phyloP scores from a whole-genome alignment of 2,329 filamentous ascomycete species.

The Scolecobasidium constrictum region DNA sequence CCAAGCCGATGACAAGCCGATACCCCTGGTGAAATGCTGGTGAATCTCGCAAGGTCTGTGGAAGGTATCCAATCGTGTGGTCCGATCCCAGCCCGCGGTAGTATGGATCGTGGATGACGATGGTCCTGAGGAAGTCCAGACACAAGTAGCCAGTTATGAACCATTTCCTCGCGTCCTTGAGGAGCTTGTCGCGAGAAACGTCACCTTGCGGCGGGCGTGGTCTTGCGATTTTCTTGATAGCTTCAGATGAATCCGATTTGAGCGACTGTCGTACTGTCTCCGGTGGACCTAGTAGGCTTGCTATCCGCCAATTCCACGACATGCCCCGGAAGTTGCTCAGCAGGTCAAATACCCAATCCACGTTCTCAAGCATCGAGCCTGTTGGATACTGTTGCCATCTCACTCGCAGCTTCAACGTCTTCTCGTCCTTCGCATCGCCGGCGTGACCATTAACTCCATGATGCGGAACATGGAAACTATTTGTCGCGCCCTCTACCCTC shows the following conservation, averaged over 20 bases:
- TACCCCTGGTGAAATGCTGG: constrained; percentile 39
- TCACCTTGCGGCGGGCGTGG: constrained; percentile 20
- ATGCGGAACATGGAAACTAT: not conserved
- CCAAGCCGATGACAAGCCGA: constrained; percentile 45
- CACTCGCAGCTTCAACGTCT: constrained; percentile 19
- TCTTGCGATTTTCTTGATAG: not conserved
- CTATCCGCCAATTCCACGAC: constrained; percentile 48
- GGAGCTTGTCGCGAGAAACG: constrained; percentile 21
- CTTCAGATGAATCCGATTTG: constrained; percentile 7
- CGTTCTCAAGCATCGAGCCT: constrained; percentile 35
- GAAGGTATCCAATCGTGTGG: constrained; percentile 33
- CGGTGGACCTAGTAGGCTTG: constrained; percentile 35
- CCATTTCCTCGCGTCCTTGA: constrained; percentile 22
- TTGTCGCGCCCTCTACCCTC: constrained; percentile 17
- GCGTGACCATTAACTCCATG: too few species aligned
- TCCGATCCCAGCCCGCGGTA: constrained; percentile 45
- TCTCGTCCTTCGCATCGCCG: not conserved
- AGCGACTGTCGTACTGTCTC: constrained; percentile 25
- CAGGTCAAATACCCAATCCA: constrained; percentile 48
- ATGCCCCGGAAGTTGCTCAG: constrained; percentile 46
- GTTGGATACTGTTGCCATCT: constrained; percentile 44
- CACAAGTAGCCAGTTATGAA: constrained; percentile 51
- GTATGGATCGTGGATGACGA: constrained; percentile 69
- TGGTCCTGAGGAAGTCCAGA: constrained; percentile 58
- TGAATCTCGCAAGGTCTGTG: constrained; percentile 30